Evolutionary conservation across 2,329 filamentous ascomycete genomes (phyloP), one percentile per base, ranked within the genome.

Genomic region (Ophiostoma angusticollis): DNA sequence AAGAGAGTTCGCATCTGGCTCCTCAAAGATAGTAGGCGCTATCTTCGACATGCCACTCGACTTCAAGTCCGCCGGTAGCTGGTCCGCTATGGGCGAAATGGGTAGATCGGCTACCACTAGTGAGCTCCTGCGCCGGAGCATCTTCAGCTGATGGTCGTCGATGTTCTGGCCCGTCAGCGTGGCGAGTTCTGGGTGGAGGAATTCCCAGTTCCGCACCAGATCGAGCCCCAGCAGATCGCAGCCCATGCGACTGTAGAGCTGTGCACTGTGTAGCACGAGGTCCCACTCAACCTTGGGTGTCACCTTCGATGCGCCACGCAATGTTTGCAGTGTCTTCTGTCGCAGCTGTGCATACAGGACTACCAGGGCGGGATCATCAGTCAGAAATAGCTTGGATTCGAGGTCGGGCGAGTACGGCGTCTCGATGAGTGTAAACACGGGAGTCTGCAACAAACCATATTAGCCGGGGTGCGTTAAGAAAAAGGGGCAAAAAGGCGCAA

Each of bases 181-280:
- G 28, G 42, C 50, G 8, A 53, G 51, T 1, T 57, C 54, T 4
- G 65, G 62, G n/a, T 68, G 67, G 27, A 84, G 63, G 56, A 93
- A 91, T 51, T 85, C 78, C 84, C 85, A 93, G 47, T 80, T 84
- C 22, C 77, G 73, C 12, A 91, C 82, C 6, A 96, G 64, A 51
- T 93, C 84, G 5, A 96, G 64, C 1, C 87, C 91, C 0, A 96
- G 70, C 8, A 94, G 59, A 57, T 95, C 89, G 53, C 91, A 93
- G 3, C 91, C 89, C 87, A 91, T 95, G 8, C 84, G 79, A 55
- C 82, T 81, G 53, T 87, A 96, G 14, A 91, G 65, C 39, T 77
- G 70, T 13, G 86, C 84, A 38, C 84, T 94, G 50, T 91, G 84
- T 17, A 93, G 63, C 1, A 95, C 77, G 54, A 95, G 94, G 23